Base-by-base conservation (phyloP, 1,284 basidiomycete genomes). In the Golubevia pallescens region DNA sequence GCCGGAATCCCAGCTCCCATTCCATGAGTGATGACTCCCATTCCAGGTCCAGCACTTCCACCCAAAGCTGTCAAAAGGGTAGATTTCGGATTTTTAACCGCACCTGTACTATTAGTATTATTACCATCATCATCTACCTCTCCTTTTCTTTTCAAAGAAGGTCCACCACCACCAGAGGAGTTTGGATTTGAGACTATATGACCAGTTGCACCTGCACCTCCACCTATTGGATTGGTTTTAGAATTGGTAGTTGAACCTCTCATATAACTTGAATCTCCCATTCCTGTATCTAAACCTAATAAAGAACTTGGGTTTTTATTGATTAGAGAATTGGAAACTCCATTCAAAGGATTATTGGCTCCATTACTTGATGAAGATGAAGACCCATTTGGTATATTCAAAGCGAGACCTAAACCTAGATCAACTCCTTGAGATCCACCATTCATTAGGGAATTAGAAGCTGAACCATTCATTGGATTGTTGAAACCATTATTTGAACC, bases 261-360 rank as follows among this genome's bases (percentile, higher is more conserved):
- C 74, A 77, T 77, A 61, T 75, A 77, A 65, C 67, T 70, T 64
- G 71, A 71, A 24, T 77, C 75, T 14, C 73, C 75, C 74, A 77
- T 77, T 38, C 34, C 34, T 5, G 34, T 38, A 38, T 38, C 34
- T 38, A 38, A 38, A 38, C 34, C 34, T 10, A 38, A 38, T 38
- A 38, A 38, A 38, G 34, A 38, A 38, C 5, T 38, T 38, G 34
- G 34, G 34, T 38, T 38, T 38, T 38, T 10, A 38, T 4, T 38
- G n/a, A n/a, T n/a, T n/a, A n/a, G n/a, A 38, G 34, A 38, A 10
- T 10, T 10, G 10, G 3, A 5, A 38, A 38, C 5, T 4, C 10
- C 10, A 5, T 4, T 5, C 3, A 38, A 10, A 5, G 34, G 34
- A 38, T 38, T 38, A 10, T 38, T 38, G 10, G 34, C 3, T 5